Base-by-base conservation (phyloP, 2,329 filamentous ascomycete species). In the Trichophyton equinum region DNA sequence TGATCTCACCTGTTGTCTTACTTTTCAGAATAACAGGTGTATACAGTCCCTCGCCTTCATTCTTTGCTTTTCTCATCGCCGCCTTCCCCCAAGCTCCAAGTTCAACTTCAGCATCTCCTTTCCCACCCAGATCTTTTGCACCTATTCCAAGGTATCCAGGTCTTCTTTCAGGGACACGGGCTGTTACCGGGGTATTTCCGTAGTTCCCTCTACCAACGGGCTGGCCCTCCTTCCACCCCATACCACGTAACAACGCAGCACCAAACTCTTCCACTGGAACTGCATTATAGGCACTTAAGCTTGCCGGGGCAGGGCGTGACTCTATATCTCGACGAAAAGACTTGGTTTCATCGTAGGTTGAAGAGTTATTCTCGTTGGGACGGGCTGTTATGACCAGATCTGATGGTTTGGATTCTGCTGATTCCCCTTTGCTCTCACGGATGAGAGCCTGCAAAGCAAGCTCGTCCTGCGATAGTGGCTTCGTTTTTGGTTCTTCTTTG, bases 231-330 rank as follows among this genome's bases (percentile, higher is more conserved):
- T 96, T 91, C 91, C 92, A 96, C 7, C 94, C 94, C 88, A 97
- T 96, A 8, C 91, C 91, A 36, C 91, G 85, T 40, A 99, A 80
- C 65, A 97, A 79, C 0, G 91, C 91, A 18, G 91, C 88, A 6
- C 94, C 94, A 66, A 97, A 99, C 67, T 96, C 91, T 67, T 96
- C 92, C 15, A 97, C 90, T 0, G 94, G 92, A 64, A 96, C 87
- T 11, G 87, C 85, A 62, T 88, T 86, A 75, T 97, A 97, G 68
- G 94, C 89, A 38, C 89, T 88, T 18, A 95, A 77, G 0, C 85
- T 88, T 3, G 90, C 86, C 33, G 83, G 80, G 22, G 90, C 87
- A 0, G 90, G 91, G 0, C 90, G 86, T 27, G 82, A 77, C 11
- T 82, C 79, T 33, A 91, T 81, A 70, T 92, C 89, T 27, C 82